Evolutionary conservation across 2,329 filamentous ascomycete genomes (phyloP), one percentile per base, ranked within the genome.

Genomic region (Penicillium sp.): DNA sequence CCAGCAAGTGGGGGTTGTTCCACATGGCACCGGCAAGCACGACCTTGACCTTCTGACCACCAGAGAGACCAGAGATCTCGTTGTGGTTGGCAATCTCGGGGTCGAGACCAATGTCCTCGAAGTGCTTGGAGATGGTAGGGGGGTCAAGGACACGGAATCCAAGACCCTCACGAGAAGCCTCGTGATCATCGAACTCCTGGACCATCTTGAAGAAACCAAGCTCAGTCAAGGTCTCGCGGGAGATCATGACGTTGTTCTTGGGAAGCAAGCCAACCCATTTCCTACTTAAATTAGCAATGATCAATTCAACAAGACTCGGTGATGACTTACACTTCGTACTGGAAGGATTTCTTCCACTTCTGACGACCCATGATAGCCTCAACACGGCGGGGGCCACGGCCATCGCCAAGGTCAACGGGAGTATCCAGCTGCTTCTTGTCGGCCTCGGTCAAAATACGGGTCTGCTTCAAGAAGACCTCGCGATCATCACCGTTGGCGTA

Each of bases 41-140:
- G 48, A 99, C 95, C 85, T 99, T 99, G 80, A 99, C 95, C 79
- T 98, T 98, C 75, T 99, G 95, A 14, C 95, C 95, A 78, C 95
- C 95, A 10, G 93, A 97, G 13, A 99, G 84, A 69, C 93, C 95
- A 62, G 91, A 92, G 69, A 99, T 99, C 78, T 97, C 90, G 77
- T 97, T 98, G 85, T 99, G 95, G 80, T 97, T 96, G 70, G 95
- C 95, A 71, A 99, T 98, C 71, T 99, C 95, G 0, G 93, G 93
- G 74, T 98, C 95, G 50, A 99, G 85, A 58, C 95, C 95, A 35
- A 98, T 85, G 70, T 99, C 95, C 69, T 98, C 93, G 70, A 99
- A 99, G 80, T 99, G 95, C 85, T 98, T 96, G 58, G 91, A 90
- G 77, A 99, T 98, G 71, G 96, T 86, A 69, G 93, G 91, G 49